Conservation (phyloP, 225 moss, liverwort and hornwort genomes). For the Pseudisothecium myosuroides region DNA sequence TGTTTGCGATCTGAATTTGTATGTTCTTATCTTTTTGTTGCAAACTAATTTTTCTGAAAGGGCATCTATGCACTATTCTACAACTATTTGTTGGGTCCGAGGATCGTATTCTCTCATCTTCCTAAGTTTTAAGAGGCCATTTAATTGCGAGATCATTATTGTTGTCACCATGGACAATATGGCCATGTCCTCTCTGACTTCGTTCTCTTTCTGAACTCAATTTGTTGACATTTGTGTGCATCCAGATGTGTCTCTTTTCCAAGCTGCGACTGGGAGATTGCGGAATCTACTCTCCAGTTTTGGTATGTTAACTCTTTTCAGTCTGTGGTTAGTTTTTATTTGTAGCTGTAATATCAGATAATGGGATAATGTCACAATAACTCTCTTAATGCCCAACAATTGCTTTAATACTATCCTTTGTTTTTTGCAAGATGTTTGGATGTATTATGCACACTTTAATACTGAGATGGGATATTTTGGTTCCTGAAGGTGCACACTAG, state of each 20-base stretch:
- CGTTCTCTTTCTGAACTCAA: background rate
- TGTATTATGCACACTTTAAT: background rate
- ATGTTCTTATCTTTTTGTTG: background rate
- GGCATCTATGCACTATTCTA: background rate
- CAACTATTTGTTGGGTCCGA: background rate
- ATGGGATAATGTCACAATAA: background rate
- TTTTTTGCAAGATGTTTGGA: background rate
- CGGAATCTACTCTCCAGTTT: constrained; percentile 87
- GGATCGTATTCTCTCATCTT: background rate
- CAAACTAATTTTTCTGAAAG: background rate
- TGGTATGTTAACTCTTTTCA: constrained; percentile 35
- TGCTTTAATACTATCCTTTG: background rate
- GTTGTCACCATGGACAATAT: background rate
- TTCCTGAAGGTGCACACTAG: constrained; percentile 72
- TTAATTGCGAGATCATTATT: background rate
- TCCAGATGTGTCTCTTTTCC: constrained; percentile 80
- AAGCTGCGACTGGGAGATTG: constrained; percentile 83
- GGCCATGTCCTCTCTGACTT: background rate
- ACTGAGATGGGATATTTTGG: background rate
- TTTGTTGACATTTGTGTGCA: background rate
- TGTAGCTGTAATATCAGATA: background rate
- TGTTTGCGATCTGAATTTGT: background rate
- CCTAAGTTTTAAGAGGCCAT: background rate
- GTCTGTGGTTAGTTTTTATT: background rate
- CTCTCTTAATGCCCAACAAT: background rate